A percentile compares a stretch with the other conserved stretches of the same genome.
phyloP scores from a whole-genome alignment of 2,329 filamentous ascomycete species.

The Penicillium sp. region DNA sequence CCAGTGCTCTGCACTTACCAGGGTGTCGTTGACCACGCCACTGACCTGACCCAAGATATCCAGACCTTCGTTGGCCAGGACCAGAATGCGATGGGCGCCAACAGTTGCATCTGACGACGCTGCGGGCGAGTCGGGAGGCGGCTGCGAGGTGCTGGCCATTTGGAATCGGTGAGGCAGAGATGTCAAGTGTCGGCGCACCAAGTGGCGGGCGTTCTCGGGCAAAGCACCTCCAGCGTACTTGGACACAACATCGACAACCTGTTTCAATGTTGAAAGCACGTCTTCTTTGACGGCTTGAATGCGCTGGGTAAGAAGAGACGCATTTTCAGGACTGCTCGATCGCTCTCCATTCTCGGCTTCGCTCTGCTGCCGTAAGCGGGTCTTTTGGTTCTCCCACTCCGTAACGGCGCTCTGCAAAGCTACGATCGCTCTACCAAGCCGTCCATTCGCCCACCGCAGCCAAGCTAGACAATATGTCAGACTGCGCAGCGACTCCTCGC shows the following conservation, averaged over 20 bases:
- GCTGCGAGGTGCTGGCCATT: conserved; percentile 59
- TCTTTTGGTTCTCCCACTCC: conserved; percentile 65
- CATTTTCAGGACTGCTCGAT: conserved; percentile 18
- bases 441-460: conserved; percentile 76
- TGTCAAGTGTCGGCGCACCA: conserved; percentile 80
- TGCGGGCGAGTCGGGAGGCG: conserved; percentile 31
- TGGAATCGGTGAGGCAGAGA: conserved; percentile 81
- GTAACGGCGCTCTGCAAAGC: conserved; percentile 73
- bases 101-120: conserved; percentile 49
- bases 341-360: conserved; percentile 23
- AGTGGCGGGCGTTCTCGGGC: conserved; percentile 78
- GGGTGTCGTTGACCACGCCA: conserved; percentile 81
- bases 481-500: conserved; percentile 78
- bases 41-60: conserved; percentile 95
- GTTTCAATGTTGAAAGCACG: conserved; percentile 74
- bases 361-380: conserved; percentile 31
- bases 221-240: conserved; percentile 88
- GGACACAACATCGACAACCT: conserved; percentile 79
- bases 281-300: conserved; percentile 69
- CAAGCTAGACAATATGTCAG: conserved; percentile 81
- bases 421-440: conserved; percentile 71
- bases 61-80: conserved; percentile 83
- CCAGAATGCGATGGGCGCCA: conserved; percentile 71
- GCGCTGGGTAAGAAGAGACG: conserved; percentile 42
- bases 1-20: conserved; percentile 89